Base-by-base conservation (phyloP, 177 flowering plant genomes). In the Tripterygium wilfordii region DNA sequence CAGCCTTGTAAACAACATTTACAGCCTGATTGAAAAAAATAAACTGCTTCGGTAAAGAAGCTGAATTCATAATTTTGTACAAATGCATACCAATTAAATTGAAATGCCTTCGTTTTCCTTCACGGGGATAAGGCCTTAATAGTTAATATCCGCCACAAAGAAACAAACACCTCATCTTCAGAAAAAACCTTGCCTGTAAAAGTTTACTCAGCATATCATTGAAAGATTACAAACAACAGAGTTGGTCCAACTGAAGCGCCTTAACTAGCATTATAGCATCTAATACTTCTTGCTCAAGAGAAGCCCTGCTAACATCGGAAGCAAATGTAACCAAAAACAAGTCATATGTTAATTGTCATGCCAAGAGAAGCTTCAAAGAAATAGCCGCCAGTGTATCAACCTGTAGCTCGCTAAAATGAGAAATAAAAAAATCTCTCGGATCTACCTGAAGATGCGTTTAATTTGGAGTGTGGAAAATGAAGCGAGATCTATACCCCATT, bases 401-500 rank as follows among this genome's bases (percentile, higher is more conserved):
- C n/a, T n/a, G n/a, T n/a, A n/a, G n/a, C n/a, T n/a, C n/a, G n/a
- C n/a, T n/a, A n/a, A n/a, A n/a, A n/a, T n/a, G n/a, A n/a, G n/a
- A n/a, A n/a, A n/a, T n/a, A n/a, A n/a, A n/a, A 23, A 20, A 20
- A 4, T 41, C 16, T 14, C 10, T 18, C 38, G 18, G 10, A 2
- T 15, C 17, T 46, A 82, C 95, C 70, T 84, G 48, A 87, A 68
- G 51, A 94, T 79, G 13, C 71, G 83, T 51, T 81, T 88, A 43
- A 94, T 89, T 54, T 83, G 89, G 30, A 85, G 55, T 19, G 56
- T 35, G 10, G 96, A 58, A 69, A 94, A 83, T 50, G 67, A 57
- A 1, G 99, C 84, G 10, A 94, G 76, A 2, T 94, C 88, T 89
- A 85, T 79, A 13, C 84, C 99, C 89, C 97, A 87, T 1, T 62